Percentiles rank a stretch among this genome's conserved stretches.
Evolutionary conservation across 73 alveolate genomes (phyloP).

Genomic region (Uronychia setigera): DNA sequence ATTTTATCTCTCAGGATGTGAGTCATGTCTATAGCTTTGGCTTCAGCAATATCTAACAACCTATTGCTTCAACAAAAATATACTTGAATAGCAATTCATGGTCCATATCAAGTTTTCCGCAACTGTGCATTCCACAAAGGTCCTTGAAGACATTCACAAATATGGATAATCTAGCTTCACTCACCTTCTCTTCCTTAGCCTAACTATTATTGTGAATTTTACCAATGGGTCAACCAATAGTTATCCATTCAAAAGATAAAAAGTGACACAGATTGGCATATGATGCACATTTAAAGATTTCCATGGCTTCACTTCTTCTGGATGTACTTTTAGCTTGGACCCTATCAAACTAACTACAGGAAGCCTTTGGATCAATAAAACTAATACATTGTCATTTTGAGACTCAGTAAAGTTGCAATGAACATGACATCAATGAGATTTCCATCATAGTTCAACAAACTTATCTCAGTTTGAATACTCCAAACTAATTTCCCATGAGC

Average conservation of each 20-base stretch:
- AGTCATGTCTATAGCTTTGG: slow-evolving; percentile 46
- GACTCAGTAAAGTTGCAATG: slow-evolving; percentile 59
- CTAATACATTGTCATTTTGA: slow-evolving; percentile 61
- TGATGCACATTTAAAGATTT: slow-evolving; percentile 79
- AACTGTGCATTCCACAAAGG: slow-evolving; percentile 59
- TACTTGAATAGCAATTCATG: slow-evolving; percentile 10
- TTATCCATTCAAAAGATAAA: slow-evolving; percentile 49
- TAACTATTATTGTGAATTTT: too few species aligned
- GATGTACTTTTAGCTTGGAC: slow-evolving; percentile 35
- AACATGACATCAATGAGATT: slow-evolving; percentile 75
- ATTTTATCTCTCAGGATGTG: slow-evolving; percentile 28
- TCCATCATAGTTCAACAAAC: slow-evolving; percentile 75
- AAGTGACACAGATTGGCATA: slow-evolving; percentile 77
- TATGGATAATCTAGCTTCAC: slow-evolving; percentile 25
- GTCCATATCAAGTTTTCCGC: slow-evolving; percentile 15
- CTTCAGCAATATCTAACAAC: slow-evolving; percentile 32
- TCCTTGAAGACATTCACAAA: slow-evolving; percentile 64
- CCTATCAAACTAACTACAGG: slow-evolving; percentile 67
- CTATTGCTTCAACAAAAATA: background rate
- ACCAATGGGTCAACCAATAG: slow-evolving; percentile 45
- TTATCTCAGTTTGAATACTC: slow-evolving; percentile 63
- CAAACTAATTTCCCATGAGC: slow-evolving; percentile 72
- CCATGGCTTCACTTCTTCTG: slow-evolving; percentile 52
- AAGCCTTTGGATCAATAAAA: too few species aligned
- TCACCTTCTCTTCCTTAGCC: slow-evolving; percentile 63